Conservation (phyloP, 345 rosid species). For the Bretschneidera sinensis region DNA sequence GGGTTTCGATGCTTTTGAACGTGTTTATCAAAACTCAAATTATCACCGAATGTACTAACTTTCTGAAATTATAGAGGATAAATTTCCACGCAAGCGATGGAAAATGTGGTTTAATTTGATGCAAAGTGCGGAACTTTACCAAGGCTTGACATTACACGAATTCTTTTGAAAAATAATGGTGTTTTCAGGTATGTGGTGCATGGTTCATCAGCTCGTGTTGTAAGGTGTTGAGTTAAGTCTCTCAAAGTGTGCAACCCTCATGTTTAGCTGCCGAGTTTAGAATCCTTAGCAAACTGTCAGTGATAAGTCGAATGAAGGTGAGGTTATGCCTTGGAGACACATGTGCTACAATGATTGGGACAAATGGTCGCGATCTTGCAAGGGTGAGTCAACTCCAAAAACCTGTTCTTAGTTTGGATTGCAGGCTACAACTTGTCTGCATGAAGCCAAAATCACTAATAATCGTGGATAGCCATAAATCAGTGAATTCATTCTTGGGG, state of each 20-base stretch:
- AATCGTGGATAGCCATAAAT: not conserved
- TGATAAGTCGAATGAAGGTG: not conserved
- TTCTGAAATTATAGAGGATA: no score
- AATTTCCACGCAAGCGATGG: no score
- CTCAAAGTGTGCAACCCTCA: not conserved
- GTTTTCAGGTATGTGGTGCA: no score
- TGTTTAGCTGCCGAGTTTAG: not conserved
- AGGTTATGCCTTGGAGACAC: constrained; percentile 9
- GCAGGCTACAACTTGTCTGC: constrained; percentile 5
- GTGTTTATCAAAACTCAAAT: no score
- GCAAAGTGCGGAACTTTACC: no score
- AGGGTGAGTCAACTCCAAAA: constrained; percentile 5
- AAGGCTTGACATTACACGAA: no score
- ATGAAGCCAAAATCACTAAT: constrained; percentile 1
- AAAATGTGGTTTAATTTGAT: no score
- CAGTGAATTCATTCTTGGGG: not conserved
- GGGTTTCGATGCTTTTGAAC: no score
- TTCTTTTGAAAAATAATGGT: no score
- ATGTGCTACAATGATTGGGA: not conserved
- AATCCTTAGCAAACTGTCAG: not conserved
- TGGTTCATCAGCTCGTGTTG: not conserved
- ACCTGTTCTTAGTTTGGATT: constrained; percentile 4
- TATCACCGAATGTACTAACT: no score
- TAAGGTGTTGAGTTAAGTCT: not conserved
- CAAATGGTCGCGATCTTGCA: not conserved